These are phyloP conservation scores for Penicillium sp. DNA, from an alignment of 2,329 filamentous ascomycete genomes.

Conservation along the genomic window DNA sequence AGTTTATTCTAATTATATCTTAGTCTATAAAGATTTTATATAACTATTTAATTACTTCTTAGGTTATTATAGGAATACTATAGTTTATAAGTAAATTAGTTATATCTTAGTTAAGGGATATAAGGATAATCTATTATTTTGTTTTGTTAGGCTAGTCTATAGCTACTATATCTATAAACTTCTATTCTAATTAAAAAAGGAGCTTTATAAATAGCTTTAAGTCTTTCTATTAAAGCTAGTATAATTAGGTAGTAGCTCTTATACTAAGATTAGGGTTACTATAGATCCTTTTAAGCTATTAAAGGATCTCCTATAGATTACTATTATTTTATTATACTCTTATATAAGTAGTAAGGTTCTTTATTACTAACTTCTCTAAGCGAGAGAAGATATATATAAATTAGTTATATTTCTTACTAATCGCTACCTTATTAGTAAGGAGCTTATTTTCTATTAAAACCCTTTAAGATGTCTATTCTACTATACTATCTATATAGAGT, in stretches of 20 bases:
- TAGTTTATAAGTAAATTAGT: neutral
- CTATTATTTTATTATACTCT: neutral
- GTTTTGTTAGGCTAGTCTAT: neutral
- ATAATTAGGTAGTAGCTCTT: neutral
- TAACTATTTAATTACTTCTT: neutral
- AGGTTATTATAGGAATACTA: neutral
- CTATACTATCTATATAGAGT: neutral
- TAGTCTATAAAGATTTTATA: slow-evolving; percentile 1
- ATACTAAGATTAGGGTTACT: neutral
- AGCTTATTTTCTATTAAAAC: slow-evolving; percentile 2
- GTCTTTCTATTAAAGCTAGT: neutral
- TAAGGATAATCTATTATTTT: neutral
- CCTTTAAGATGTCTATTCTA: neutral
- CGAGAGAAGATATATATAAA: slow-evolving; percentile 2
- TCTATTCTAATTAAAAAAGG: neutral
- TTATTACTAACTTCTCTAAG: neutral
- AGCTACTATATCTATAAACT: neutral
- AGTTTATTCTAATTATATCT: neutral
- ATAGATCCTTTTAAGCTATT: neutral
- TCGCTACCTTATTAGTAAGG: neutral
- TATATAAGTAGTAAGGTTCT: slow-evolving; percentile 1
- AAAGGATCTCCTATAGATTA: neutral
- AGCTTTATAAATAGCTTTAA: neutral
- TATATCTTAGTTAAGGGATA: neutral
- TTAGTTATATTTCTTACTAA: neutral